Conservation (phyloP, 1,139 yeast species). For the Taphrina pruni region DNA sequence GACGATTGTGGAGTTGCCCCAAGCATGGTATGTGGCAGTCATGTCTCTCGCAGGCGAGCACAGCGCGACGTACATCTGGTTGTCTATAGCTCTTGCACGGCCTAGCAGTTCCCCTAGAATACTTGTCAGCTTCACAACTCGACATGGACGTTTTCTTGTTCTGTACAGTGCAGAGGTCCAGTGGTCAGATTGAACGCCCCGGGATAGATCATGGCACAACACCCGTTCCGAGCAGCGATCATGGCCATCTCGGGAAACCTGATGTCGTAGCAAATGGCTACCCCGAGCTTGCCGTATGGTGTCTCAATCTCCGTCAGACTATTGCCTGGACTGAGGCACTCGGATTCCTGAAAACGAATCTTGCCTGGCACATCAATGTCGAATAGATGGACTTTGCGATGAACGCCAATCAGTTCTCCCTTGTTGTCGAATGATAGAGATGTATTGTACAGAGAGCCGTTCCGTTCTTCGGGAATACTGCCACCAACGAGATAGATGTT, state of each 20-base stretch:
- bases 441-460: conserved; percentile 75
- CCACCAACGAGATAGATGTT: conserved; percentile 78
- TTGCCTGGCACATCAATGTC: conserved; percentile 91
- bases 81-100: conserved; percentile 85
- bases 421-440: conserved; percentile 71
- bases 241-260: conserved; percentile 90
- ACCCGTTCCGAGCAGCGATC: conserved; percentile 72
- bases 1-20: conserved; percentile 86
- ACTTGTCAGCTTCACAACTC: neutral
- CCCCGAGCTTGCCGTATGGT: conserved; percentile 77
- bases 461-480: conserved; percentile 79
- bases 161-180: conserved; percentile 77
- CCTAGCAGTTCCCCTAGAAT: conserved; percentile 74
- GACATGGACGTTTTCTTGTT: neutral
- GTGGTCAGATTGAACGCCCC: conserved; percentile 96
- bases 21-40: conserved; percentile 79
- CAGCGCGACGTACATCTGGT: conserved; percentile 76
- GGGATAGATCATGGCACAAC: conserved; percentile 91
- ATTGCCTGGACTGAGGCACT: conserved; percentile 74
- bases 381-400: conserved; percentile 85
- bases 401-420: conserved; percentile 81
- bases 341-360: conserved; percentile 82
- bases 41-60: conserved; percentile 90
- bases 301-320: conserved; percentile 78
- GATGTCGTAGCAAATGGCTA: conserved; percentile 91